Conservation (phyloP, 2,329 filamentous ascomycete genomes). For the Ophiostoma australiae region DNA sequence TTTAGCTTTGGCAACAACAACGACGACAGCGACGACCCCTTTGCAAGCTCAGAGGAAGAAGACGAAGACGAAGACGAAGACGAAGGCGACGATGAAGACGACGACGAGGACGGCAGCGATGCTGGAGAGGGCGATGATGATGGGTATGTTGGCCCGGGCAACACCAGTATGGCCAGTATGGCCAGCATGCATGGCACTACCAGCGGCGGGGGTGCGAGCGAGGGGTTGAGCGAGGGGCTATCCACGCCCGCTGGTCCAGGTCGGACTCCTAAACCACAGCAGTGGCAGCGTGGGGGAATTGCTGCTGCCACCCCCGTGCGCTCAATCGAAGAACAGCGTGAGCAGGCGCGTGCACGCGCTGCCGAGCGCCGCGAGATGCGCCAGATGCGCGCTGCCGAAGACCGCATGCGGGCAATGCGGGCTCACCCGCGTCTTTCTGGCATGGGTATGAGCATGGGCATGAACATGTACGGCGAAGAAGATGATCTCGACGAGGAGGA, state of each 20-base stretch:
- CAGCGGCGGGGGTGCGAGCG: not conserved
- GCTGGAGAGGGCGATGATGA: conserved; percentile 29
- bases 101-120: conserved; percentile 27
- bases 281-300: not conserved
- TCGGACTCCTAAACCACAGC: not conserved
- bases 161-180: conserved; percentile 7
- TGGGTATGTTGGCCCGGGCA: not conserved
- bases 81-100: conserved; percentile 38
- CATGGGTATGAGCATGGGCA: conserved; percentile 23
- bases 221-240: not conserved
- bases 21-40: conserved; percentile 37
- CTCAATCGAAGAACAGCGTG: conserved; percentile 37
- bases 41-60: conserved; percentile 30
- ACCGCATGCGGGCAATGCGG: conserved; percentile 57
- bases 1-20: conserved; percentile 48
- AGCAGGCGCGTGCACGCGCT: conserved; percentile 36
- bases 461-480: conserved; percentile 48
- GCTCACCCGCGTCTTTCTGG: conserved; percentile 41
- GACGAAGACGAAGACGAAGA: conserved; percentile 43
- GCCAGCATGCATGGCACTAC: not conserved
- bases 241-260: not conserved
- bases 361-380: conserved; percentile 42
- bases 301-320: conserved; percentile 14
- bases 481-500: conserved; percentile 53
- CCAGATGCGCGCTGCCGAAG: conserved; percentile 54